phyloP scores from a whole-genome alignment of 2,329 filamentous ascomycete species.

The Fusarium globosum region DNA sequence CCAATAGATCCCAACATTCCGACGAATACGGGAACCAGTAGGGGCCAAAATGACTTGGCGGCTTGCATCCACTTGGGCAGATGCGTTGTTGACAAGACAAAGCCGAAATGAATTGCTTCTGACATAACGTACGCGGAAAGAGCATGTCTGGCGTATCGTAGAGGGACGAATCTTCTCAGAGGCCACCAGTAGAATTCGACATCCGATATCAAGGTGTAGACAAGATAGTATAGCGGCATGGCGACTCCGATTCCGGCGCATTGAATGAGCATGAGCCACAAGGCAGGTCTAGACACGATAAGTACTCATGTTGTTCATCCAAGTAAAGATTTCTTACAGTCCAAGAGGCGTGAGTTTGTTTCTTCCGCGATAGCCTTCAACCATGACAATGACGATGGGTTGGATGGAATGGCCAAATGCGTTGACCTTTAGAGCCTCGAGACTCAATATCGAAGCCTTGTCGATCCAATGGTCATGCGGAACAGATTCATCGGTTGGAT shows the following conservation, averaged over 20 bases:
- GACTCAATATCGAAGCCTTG: neutral
- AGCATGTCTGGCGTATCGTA: neutral
- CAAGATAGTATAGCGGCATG: neutral
- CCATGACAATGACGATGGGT: neutral
- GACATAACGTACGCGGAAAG: neutral
- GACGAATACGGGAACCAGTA: neutral
- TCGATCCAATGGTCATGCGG: neutral
- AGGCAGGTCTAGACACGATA: neutral
- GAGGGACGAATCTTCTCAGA: neutral
- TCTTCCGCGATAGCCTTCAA: neutral
- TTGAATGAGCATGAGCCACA: neutral
- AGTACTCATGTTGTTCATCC: neutral
- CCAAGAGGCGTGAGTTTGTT: neutral
- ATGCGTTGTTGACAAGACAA: rapidly evolving
- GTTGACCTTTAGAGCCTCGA: rapidly evolving
- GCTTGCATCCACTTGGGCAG: too few relatives aligned
- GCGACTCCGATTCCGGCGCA: neutral
- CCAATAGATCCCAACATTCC: neutral
- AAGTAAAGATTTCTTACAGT: neutral
- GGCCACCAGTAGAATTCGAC: neutral
- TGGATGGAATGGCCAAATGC: neutral
- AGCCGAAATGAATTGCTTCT: neutral
- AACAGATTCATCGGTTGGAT: rapidly evolving
- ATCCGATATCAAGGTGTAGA: neutral
- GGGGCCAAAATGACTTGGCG: neutral